A percentile compares a stretch with the other conserved stretches of the same genome.
phyloP scores from a whole-genome alignment of 2,329 filamentous ascomycete species.

The Fonsecaea nubica region DNA sequence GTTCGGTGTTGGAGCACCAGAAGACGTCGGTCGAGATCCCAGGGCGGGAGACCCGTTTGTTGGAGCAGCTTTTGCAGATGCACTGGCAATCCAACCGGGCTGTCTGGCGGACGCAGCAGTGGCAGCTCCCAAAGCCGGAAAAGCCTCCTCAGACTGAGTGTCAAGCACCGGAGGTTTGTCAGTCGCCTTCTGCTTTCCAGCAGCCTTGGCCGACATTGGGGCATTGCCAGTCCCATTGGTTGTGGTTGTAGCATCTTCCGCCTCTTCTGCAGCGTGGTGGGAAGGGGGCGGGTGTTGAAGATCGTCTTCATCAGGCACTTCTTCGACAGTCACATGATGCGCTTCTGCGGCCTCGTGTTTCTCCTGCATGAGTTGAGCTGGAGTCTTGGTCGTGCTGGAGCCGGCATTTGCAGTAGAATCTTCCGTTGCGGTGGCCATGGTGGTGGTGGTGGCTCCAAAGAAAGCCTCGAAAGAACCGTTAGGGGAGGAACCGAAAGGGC shows the following conservation, averaged over 20 bases:
- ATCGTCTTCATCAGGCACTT: conserved; percentile 80
- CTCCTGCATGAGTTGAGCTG: conserved; percentile 61
- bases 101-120: conserved; percentile 79
- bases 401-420: conserved; percentile 37
- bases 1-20: conserved; percentile 66
- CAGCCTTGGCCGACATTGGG: conserved; percentile 67
- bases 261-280: conserved; percentile 39
- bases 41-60: conserved; percentile 62
- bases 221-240: conserved; percentile 56
- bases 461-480: conserved; percentile 37
- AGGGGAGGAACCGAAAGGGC: conserved; percentile 29
- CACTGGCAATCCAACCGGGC: conserved; percentile 56
- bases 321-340: conserved; percentile 76
- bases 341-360: conserved; percentile 60
- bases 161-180: conserved; percentile 66
- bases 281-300: conserved; percentile 63
- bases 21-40: conserved; percentile 53
- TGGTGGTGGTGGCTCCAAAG: conserved; percentile 28
- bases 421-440: conserved; percentile 32
- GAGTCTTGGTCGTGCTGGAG: conserved; percentile 48
- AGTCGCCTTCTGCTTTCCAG: conserved; percentile 68
- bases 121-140: conserved; percentile 84
- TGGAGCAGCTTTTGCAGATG: conserved; percentile 51
- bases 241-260: conserved; percentile 42
- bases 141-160: conserved; percentile 86